Evolutionary conservation across 176 grass and related monocot genomes (phyloP), one percentile per base, ranked within the genome.

Genomic region (Phyllostachys edulis): DNA sequence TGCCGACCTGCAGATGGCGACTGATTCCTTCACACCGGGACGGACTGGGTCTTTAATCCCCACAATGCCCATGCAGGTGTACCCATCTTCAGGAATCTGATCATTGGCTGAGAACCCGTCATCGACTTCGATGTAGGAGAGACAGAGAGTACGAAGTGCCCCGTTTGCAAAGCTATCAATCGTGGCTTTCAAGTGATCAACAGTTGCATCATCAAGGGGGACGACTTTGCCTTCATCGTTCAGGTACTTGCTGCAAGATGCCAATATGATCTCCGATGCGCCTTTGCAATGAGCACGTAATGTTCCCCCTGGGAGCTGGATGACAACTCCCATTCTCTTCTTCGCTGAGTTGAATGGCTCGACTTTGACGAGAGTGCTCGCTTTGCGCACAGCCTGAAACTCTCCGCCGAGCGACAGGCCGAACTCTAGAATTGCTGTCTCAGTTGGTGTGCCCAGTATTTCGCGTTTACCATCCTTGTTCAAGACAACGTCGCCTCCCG

Each of bases 251-350:
- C 46, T 61, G 47, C 95, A 98, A 44, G 95, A 88, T 50, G 92
- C 95, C 77, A 98, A 82, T 74, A 98, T 85, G 90, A 98, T 98
- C 80, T 98, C 92, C 42, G 95, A 98, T 40, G 95, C 95, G 10
- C 95, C 95, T 88, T 98, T 98, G 67, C 77, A 86, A 78, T 98
- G 95, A 46, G 87, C 92, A 59, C 82, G 95, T 49, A 88, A 76
- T 75, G 54, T 66, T 77, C 90, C 92, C 1, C 55, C 88, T 5
- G 92, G 87, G 41, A 98, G 86, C 75, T 98, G 90, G 78, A 98
- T 80, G 66, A 95, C 90, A 51, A 98, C 95, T 39, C 90, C 95
- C 95, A 98, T 98, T 73, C 92, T 93, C 90, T 98, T 98, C 81
- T 98, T 98, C 10, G 78, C 78, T 1, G 95, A 98, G 87, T 95